phyloP scores from a whole-genome alignment of 2,329 filamentous ascomycete genomes.

The Diaporthe vexans region DNA sequence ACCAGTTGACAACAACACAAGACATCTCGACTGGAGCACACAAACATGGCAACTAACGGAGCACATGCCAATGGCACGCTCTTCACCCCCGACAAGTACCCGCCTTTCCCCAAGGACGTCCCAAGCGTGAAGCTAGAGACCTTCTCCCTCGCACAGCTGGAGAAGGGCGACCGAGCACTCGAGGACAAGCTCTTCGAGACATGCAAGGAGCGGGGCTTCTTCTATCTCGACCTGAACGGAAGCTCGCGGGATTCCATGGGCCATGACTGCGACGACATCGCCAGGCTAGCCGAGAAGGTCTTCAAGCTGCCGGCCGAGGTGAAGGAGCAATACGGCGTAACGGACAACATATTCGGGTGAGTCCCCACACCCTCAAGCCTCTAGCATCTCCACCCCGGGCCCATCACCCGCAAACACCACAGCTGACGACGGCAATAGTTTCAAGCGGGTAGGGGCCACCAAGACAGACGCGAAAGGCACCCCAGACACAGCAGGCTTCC shows the following conservation, averaged over 20 bases:
- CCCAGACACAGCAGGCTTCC: conserved; percentile 41
- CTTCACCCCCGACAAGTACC: conserved; percentile 29
- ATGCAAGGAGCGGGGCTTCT: conserved; percentile 42
- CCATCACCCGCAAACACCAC: not conserved
- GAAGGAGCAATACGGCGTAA: conserved; percentile 40
- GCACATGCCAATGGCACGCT: conserved; percentile 1
- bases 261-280: conserved; percentile 39
- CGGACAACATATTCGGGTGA: conserved; percentile 41
- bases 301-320: conserved; percentile 39
- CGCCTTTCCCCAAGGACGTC: conserved; percentile 36
- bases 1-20: not conserved
- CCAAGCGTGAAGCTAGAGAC: conserved; percentile 41
- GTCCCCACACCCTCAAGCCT: not conserved
- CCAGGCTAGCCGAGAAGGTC: conserved; percentile 39
- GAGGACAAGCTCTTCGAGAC: conserved; percentile 40
- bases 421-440: conserved; percentile 14
- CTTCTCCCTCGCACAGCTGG: conserved; percentile 40
- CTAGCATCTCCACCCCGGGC: too few species aligned
- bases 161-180: conserved; percentile 38
- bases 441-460: conserved; percentile 38
- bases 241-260: conserved; percentile 37
- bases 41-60: conserved; percentile 28
- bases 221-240: conserved; percentile 42
- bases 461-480: conserved; percentile 39
- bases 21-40: not conserved